These are phyloP conservation scores for Leccinum incarnatum DNA, from an alignment of 768 basidiomycete genomes.

Conservation along the genomic window DNA sequence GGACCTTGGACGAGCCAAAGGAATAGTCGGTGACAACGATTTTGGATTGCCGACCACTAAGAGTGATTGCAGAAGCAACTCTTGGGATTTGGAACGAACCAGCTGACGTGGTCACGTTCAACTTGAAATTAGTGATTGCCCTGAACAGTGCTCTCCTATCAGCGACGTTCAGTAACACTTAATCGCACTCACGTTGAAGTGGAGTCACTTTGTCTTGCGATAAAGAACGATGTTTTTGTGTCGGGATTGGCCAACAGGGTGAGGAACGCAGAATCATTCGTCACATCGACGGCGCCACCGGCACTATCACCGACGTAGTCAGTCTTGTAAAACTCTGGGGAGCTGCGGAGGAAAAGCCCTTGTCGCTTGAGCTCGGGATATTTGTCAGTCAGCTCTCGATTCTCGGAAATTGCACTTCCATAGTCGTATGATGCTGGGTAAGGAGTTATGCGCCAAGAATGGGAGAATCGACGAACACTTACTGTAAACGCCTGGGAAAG, in stretches of 20 bases:
- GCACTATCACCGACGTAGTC: slow-evolving; percentile 66
- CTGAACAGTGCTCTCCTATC: not conserved
- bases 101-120: slow-evolving; percentile 54
- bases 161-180: not conserved
- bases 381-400: slow-evolving; percentile 62
- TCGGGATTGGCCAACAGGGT: slow-evolving; percentile 71
- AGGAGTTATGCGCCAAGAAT: not conserved
- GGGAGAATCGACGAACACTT: slow-evolving; percentile 14
- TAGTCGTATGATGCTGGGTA: slow-evolving; percentile 70
- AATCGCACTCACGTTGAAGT: slow-evolving; percentile 54
- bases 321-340: slow-evolving; percentile 78
- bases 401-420: slow-evolving; percentile 68
- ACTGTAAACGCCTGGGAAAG: slow-evolving; percentile 73
- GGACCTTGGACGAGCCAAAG: slow-evolving; percentile 60
- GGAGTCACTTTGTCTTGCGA: slow-evolving; percentile 65
- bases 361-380: slow-evolving; percentile 77
- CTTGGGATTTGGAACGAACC: slow-evolving; percentile 57
- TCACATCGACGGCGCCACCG: slow-evolving; percentile 41
- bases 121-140: slow-evolving; percentile 48
- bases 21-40: slow-evolving; percentile 69
- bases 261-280: slow-evolving; percentile 51
- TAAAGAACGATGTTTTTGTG: slow-evolving; percentile 61
- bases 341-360: slow-evolving; percentile 74
- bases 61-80: slow-evolving; percentile 49
- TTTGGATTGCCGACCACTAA: slow-evolving; percentile 72